These are phyloP conservation scores for Penicillium maclennaniae DNA, from an alignment of 495 filamentous ascomycete genomes.

Conservation along the genomic window DNA sequence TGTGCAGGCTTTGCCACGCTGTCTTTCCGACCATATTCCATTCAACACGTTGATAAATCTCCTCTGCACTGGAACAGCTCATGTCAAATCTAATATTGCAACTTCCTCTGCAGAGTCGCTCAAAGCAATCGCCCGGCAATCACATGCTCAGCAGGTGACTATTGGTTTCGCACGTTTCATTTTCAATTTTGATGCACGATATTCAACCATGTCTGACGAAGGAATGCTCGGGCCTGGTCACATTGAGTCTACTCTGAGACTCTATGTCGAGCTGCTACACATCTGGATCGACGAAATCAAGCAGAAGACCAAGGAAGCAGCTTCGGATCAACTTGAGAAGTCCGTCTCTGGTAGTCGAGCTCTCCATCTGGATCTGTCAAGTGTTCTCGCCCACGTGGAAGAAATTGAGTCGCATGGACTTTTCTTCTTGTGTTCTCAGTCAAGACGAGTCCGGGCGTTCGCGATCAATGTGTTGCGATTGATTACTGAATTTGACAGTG, in stretches of 20 bases:
- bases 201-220: constrained; percentile 96
- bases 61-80: constrained; percentile 92
- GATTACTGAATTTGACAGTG: constrained; percentile 90
- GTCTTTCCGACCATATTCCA: constrained; percentile 82
- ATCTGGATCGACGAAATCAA: constrained; percentile 98
- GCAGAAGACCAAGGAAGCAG: constrained; percentile 72
- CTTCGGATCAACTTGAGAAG: constrained; percentile 56
- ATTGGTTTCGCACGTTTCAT: constrained; percentile 96
- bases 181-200: constrained; percentile 95
- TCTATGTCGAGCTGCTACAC: constrained; percentile 89
- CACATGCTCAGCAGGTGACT: constrained; percentile 90
- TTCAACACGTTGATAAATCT: constrained; percentile 95
- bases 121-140: constrained; percentile 91
- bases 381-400: constrained; percentile 86
- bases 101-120: constrained; percentile 86
- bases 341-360: constrained; percentile 52
- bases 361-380: constrained; percentile 80
- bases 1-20: constrained; percentile 89
- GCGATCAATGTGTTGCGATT: constrained; percentile 88
- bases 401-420: constrained; percentile 95
- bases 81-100: constrained; percentile 90
- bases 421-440: constrained; percentile 98
- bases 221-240: constrained; percentile 94
- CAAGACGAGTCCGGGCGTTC: constrained; percentile 78
- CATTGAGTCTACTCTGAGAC: constrained; percentile 85